Percentiles rank a stretch among this genome's conserved stretches.
phyloP scores from a whole-genome alignment of 768 basidiomycete genomes.

The Coprinellus micaceus region DNA sequence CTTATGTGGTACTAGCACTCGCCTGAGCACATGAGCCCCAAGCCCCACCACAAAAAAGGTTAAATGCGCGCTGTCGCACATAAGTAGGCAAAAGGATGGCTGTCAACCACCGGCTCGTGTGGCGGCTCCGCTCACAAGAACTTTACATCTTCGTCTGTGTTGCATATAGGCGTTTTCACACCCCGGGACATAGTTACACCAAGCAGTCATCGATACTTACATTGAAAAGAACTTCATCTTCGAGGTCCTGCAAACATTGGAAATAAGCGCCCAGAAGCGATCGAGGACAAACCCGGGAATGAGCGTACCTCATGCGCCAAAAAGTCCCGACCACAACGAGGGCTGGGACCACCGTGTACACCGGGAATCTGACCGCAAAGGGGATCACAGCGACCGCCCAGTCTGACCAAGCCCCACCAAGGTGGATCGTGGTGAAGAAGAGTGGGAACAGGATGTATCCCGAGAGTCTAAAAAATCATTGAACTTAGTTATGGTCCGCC shows the following conservation, averaged over 20 bases:
- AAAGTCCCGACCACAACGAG: slow-evolving; percentile 42
- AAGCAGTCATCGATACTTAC: neutral
- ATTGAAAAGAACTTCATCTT: slow-evolving; percentile 44
- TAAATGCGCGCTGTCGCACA: no score
- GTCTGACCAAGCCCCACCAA: slow-evolving; percentile 68
- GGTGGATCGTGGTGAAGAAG: slow-evolving; percentile 57
- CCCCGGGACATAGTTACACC: slow-evolving; percentile 1
- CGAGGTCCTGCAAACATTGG: slow-evolving; percentile 39
- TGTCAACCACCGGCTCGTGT: no score
- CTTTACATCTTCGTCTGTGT: no score
- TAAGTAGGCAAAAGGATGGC: no score
- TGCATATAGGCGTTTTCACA: no score
- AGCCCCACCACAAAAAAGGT: no score
- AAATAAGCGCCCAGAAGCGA: neutral
- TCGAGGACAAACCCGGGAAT: neutral
- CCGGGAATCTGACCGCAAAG: slow-evolving; percentile 40
- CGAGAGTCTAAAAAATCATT: slow-evolving; percentile 47
- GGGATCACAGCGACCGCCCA: slow-evolving; percentile 47
- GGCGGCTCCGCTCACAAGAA: no score
- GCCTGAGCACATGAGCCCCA: no score
- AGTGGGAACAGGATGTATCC: slow-evolving; percentile 69
- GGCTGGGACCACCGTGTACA: slow-evolving; percentile 54
- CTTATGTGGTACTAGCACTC: no score
- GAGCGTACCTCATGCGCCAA: slow-evolving; percentile 49
- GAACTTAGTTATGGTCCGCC: no score